Evolutionary conservation across 169 alveolate genomes (phyloP).

Genomic region (Amoebophrya sp.): DNA sequence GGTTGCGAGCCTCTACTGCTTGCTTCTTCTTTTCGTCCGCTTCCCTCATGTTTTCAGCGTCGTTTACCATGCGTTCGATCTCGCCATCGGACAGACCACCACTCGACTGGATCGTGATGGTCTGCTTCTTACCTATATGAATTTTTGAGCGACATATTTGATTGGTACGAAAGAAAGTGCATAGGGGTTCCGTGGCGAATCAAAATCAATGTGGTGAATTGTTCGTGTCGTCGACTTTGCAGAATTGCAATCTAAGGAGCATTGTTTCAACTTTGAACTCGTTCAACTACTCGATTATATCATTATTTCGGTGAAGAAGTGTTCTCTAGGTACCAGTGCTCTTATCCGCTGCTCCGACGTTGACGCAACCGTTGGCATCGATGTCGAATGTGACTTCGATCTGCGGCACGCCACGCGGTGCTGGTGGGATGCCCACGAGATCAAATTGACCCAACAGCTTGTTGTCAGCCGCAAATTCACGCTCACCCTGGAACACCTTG

Average conservation of each 20-base stretch:
- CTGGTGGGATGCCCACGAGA: constrained; percentile 93
- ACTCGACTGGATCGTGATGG: constrained; percentile 88
- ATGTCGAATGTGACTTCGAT: constrained; percentile 93
- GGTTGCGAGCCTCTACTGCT: constrained; percentile 84
- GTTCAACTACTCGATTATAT: too few relatives aligned
- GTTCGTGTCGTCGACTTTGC: background rate
- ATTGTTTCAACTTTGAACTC: too few relatives aligned
- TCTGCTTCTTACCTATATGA: constrained; percentile 52
- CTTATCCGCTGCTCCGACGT: constrained; percentile 93
- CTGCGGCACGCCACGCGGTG: constrained; percentile 97
- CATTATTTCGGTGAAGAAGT: background rate
- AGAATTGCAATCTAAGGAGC: background rate
- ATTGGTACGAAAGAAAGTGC: background rate
- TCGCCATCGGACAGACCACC: constrained; percentile 91
- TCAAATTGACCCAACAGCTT: constrained; percentile 91
- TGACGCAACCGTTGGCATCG: constrained; percentile 95
- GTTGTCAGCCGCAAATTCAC: constrained; percentile 82
- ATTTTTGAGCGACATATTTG: background rate
- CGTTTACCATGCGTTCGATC: constrained; percentile 91
- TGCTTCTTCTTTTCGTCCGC: constrained; percentile 87
- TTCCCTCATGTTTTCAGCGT: constrained; percentile 87
- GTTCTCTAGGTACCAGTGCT: constrained; percentile 82
- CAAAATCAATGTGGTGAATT: background rate
- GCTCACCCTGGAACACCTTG: constrained; percentile 83
- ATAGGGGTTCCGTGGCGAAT: background rate